Percentiles rank a stretch among this genome's conserved stretches.
phyloP scores from a whole-genome alignment of 257 asterid genomes.

The Cynanchum wilfordii region DNA sequence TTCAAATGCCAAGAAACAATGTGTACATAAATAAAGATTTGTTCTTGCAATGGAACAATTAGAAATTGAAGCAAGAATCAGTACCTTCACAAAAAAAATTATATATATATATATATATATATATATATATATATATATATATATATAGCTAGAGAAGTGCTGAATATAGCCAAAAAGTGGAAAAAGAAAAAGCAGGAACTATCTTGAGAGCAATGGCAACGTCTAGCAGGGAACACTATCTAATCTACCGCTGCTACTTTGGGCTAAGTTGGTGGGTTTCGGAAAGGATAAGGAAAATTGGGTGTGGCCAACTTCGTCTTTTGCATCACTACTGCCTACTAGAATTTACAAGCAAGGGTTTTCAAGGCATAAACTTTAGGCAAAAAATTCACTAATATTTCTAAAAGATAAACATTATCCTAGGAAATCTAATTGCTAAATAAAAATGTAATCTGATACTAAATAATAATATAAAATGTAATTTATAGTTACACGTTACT shows the following conservation, averaged over 20 bases:
- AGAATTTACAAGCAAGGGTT: neutral
- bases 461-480: too few relatives aligned
- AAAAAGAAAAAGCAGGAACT: neutral
- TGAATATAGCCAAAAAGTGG: neutral
- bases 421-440: too few relatives aligned
- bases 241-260: neutral
- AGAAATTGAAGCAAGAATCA: neutral
- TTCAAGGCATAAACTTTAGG: neutral
- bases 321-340: neutral
- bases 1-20: slow-evolving; percentile 16
- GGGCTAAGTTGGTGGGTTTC: slow-evolving; percentile 1
- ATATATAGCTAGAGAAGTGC: neutral
- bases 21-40: neutral
- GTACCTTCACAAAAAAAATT: neutral
- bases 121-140: too few relatives aligned
- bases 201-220: neutral
- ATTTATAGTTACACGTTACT: too few relatives aligned
- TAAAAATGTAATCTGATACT: too few relatives aligned
- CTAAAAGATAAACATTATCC: too few relatives aligned
- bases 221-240: neutral
- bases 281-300: slow-evolving; percentile 20
- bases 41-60: neutral
- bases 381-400: too few relatives aligned
- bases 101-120: too few relatives aligned
- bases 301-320: slow-evolving; percentile 11